Percentiles rank a stretch among this genome's conserved stretches.
Evolutionary conservation across 768 basidiomycete species (phyloP).

Genomic region (Naganishia onofrii): DNA sequence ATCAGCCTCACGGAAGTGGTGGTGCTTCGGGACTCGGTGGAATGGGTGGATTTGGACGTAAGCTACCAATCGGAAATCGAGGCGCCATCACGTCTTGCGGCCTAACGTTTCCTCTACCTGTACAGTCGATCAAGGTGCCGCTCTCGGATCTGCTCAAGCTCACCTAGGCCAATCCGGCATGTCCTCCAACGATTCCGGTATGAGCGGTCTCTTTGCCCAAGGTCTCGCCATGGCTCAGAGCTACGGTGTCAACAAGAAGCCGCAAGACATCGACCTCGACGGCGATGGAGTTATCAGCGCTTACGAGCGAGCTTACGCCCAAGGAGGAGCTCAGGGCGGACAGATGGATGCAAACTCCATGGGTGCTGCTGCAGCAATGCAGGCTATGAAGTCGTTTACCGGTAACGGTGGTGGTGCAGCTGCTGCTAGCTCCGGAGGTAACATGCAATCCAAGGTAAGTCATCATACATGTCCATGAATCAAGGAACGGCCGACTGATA

Average conservation of each 20-base stretch:
- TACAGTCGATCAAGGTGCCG: conserved; percentile 66
- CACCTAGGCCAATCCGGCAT: conserved; percentile 57
- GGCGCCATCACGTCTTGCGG: background rate
- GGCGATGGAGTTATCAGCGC: conserved; percentile 64
- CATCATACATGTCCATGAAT: conserved; percentile 18
- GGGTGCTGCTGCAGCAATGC: conserved; percentile 67
- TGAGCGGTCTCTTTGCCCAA: conserved; percentile 21
- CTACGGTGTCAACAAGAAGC: conserved; percentile 52
- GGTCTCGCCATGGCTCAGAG: conserved; percentile 28
- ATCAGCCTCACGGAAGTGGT: conserved; percentile 40
- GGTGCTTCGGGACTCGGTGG: background rate
- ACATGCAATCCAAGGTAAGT: conserved; percentile 53
- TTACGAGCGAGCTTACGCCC: conserved; percentile 64
- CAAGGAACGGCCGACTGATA: background rate
- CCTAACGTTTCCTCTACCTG: background rate
- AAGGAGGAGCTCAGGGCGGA: conserved; percentile 56
- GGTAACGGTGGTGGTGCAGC: conserved; percentile 47
- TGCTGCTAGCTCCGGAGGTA: conserved; percentile 54
- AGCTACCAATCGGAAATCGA: background rate
- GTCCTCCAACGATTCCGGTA: background rate
- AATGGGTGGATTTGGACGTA: conserved; percentile 24
- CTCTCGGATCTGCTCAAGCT: conserved; percentile 59
- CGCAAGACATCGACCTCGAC: conserved; percentile 64
- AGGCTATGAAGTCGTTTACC: conserved; percentile 68
- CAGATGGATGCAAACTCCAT: conserved; percentile 57